These are phyloP conservation scores for Tricholoma saponaceum DNA, from an alignment of 768 basidiomycete genomes.

Conservation along the genomic window DNA sequence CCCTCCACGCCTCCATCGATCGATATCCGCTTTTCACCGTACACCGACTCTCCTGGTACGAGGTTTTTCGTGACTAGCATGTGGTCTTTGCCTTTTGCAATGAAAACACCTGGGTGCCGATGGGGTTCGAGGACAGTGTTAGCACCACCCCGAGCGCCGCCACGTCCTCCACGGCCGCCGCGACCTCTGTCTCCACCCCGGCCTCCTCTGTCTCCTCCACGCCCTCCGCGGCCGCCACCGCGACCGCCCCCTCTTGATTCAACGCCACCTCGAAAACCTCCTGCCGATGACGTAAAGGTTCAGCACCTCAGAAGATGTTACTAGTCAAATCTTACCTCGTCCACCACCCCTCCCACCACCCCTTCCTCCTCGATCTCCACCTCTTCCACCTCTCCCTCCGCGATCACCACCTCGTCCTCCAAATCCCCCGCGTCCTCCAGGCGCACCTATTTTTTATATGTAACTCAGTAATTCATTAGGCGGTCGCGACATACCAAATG, in stretches of 20 bases:
- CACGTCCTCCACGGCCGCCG: slow-evolving; percentile 57
- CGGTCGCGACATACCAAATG: slow-evolving; percentile 17
- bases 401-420: slow-evolving; percentile 38
- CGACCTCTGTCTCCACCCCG: slow-evolving; percentile 42
- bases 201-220: slow-evolving; percentile 39
- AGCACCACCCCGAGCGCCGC: slow-evolving; percentile 76
- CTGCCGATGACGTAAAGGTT: slow-evolving; percentile 13
- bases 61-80: slow-evolving; percentile 97
- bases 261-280: slow-evolving; percentile 32
- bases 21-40: slow-evolving; percentile 96
- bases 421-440: slow-evolving; percentile 78
- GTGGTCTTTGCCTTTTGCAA: slow-evolving; percentile 96
- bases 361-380: slow-evolving; percentile 36
- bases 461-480: not conserved
- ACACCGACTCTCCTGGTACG: slow-evolving; percentile 95
- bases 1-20: slow-evolving; percentile 73
- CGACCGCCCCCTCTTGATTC: slow-evolving; percentile 38
- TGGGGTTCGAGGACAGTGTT: slow-evolving; percentile 95
- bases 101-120: slow-evolving; percentile 90
- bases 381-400: slow-evolving; percentile 34
- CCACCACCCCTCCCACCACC: slow-evolving; percentile 36
- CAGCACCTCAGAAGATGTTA: not conserved
- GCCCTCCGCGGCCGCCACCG: slow-evolving; percentile 33
- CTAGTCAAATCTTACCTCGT: slow-evolving; percentile 20
- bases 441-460: slow-evolving; percentile 33